Evolutionary conservation across 345 rosid genomes (phyloP).

Genomic region (Rubroshorea leprosula): DNA sequence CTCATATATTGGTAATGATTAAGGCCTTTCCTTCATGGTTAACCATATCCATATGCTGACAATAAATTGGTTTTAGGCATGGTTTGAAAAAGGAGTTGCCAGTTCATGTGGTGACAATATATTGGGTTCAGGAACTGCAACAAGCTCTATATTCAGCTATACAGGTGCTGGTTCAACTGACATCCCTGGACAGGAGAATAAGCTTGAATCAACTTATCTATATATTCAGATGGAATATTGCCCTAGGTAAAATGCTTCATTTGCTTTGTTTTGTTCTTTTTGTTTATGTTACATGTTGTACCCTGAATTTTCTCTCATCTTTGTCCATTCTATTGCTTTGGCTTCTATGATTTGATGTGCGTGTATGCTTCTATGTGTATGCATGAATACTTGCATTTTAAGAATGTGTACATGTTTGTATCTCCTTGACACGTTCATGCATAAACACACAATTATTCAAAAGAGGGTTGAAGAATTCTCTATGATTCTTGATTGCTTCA

Average conservation of each 20-base stretch:
- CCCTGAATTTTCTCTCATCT: not conserved
- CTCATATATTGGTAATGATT: constrained; percentile 16
- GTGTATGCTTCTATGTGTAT: not conserved
- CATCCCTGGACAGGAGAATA: constrained; percentile 52
- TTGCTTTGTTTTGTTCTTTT: not conserved
- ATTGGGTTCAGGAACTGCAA: constrained; percentile 74
- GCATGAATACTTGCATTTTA: not conserved
- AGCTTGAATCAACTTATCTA: constrained; percentile 70
- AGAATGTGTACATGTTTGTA: not conserved
- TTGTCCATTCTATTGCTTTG: not conserved
- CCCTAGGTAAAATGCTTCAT: constrained; percentile 55
- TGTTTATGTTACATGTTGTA: not conserved
- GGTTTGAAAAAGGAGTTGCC: constrained; percentile 88
- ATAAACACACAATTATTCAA: too few species aligned
- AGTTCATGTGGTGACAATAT: constrained; percentile 51
- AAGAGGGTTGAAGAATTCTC: not conserved
- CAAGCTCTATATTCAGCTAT: constrained; percentile 58
- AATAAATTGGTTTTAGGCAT: constrained; percentile 51
- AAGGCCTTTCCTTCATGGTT: not conserved
- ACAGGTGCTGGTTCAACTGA: constrained; percentile 50
- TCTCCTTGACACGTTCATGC: not conserved
- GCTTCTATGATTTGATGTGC: not conserved
- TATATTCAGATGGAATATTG: constrained; percentile 98
- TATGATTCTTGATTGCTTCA: constrained; percentile 5
- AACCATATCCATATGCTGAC: not conserved